These are phyloP conservation scores for Coniochaeta prunicola DNA, from an alignment of 2,329 filamentous ascomycete genomes.

Conservation along the genomic window DNA sequence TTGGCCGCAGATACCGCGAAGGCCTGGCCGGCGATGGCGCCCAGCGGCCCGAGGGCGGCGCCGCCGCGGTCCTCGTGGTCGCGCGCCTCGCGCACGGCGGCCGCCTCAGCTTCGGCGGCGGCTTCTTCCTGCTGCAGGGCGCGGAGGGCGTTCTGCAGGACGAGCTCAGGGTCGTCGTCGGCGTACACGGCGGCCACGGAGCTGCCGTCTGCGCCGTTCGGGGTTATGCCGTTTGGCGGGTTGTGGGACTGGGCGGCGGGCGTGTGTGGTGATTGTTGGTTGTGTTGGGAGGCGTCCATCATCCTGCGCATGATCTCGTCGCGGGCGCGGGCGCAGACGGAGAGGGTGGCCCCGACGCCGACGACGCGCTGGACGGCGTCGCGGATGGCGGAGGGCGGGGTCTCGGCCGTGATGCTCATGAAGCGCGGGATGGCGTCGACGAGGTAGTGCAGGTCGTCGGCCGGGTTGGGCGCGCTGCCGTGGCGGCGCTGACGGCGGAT, in stretches of 20 bases:
- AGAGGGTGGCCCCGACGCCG: slow-evolving; percentile 46
- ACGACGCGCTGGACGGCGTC: slow-evolving; percentile 49
- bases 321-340: slow-evolving; percentile 48
- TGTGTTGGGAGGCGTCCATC: slow-evolving; percentile 18
- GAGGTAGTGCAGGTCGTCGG: slow-evolving; percentile 52
- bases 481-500: slow-evolving; percentile 49
- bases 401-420: slow-evolving; percentile 50
- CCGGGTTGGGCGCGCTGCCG: slow-evolving; percentile 37
- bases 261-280: slow-evolving; percentile 5
- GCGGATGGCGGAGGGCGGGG: slow-evolving; percentile 51
- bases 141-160: slow-evolving; percentile 51
- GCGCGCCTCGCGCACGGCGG: slow-evolving; percentile 44
- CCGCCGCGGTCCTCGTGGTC: slow-evolving; percentile 36
- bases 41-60: slow-evolving; percentile 14
- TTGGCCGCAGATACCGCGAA: slow-evolving; percentile 15
- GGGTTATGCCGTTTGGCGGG: slow-evolving; percentile 4
- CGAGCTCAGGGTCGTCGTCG: slow-evolving; percentile 49
- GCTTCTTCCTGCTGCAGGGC: slow-evolving; percentile 53
- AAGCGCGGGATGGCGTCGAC: slow-evolving; percentile 53
- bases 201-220: slow-evolving; percentile 9
- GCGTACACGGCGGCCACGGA: slow-evolving; percentile 20
- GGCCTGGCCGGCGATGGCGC: slow-evolving; percentile 13
- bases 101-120: slow-evolving; percentile 50
- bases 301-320: slow-evolving; percentile 46
- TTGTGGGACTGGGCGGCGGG: neutral